Base-by-base conservation (phyloP, 1,139 yeast genomes). In the Yamadazyma songkhlaensis region DNA sequence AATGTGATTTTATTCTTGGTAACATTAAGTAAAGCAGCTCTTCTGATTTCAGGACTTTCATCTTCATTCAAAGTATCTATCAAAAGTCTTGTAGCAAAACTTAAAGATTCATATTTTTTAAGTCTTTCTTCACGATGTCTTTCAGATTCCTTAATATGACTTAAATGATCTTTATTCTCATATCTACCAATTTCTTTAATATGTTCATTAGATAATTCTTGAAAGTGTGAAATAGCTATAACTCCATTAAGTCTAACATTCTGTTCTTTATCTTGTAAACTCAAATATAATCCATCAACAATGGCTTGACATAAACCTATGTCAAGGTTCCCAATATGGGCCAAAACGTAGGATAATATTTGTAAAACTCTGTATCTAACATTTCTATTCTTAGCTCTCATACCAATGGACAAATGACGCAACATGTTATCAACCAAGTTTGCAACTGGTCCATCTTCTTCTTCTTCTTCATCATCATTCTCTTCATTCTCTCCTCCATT, bases 321-420 rank as follows among this genome's bases (percentile, higher is more conserved):
- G 49, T 84, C 94, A 25, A 90, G 74, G 49, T 86, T 94, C 2
- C 86, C 84, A 36, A 88, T 72, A 39, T 80, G 79, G 46, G 81
- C 80, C 57, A 90, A 81, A 29, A 86, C 64, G 34, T 79, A 78
- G 1, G 94, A 89, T 36, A 92, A 63, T 24, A 90, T 60, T 55
- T 89, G 96, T 27, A 87, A 81, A 6, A 83, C 84, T 39, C 97
- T 70, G 54, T 77, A 89, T 34, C 98, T 68, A 1, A 92, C 97
- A 44, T 74, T 77, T 53, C 75, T 80, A 54, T 85, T 86, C 48
- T 77, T 79, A 9, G 96, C 84, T 41, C 81, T 89, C 2, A 84
- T 70, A 1, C 97, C 97, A 41, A 82, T 71, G 20, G 85, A 59
- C 29, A 88, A 62, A 57, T 84, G 90, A 30, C 77, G 72, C 4